Percentiles rank a stretch among this genome's conserved stretches.
Conservation (phyloP, 2,329 filamentous ascomycete species). For the Alternaria brassicicola region DNA sequence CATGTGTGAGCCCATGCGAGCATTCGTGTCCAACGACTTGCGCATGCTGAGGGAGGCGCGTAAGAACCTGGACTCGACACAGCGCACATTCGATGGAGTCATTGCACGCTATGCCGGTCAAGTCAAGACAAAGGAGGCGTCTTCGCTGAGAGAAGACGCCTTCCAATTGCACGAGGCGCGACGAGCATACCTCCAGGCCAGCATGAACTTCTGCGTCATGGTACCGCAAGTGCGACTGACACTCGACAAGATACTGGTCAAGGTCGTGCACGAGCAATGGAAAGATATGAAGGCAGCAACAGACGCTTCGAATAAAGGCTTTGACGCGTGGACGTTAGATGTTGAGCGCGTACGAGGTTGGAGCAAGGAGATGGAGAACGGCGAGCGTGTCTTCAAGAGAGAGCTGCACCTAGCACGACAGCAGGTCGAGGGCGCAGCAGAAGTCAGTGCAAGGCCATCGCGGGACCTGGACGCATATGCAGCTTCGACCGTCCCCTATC, state of each 20-base stretch:
- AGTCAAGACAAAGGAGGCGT: slow-evolving; percentile 92
- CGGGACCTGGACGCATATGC: slow-evolving; percentile 93
- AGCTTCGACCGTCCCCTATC: slow-evolving; percentile 84
- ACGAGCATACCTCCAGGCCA: slow-evolving; percentile 87
- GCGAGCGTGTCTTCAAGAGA: slow-evolving; percentile 80
- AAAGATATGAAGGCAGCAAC: slow-evolving; percentile 78
- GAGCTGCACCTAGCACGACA: slow-evolving; percentile 80
- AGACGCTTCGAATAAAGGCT: slow-evolving; percentile 66
- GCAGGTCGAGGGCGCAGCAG: slow-evolving; percentile 79
- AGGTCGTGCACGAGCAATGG: slow-evolving; percentile 85
- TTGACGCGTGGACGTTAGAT: slow-evolving; percentile 73
- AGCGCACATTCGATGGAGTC: slow-evolving; percentile 82
- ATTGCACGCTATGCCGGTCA: slow-evolving; percentile 83
- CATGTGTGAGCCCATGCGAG: slow-evolving; percentile 80
- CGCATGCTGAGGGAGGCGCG: slow-evolving; percentile 85
- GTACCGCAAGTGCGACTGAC: slow-evolving; percentile 84
- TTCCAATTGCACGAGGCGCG: slow-evolving; percentile 94
- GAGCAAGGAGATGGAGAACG: slow-evolving; percentile 90
- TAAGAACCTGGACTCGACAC: slow-evolving; percentile 74
- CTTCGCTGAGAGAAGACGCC: slow-evolving; percentile 88
- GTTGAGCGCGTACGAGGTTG: slow-evolving; percentile 92
- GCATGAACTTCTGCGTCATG: slow-evolving; percentile 89
- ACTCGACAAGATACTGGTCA: slow-evolving; percentile 85
- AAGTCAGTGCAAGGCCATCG: slow-evolving; percentile 76
- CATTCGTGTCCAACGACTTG: slow-evolving; percentile 79